phyloP scores from a whole-genome alignment of 139 green algal species.

The Chlorella sorokiniana region DNA sequence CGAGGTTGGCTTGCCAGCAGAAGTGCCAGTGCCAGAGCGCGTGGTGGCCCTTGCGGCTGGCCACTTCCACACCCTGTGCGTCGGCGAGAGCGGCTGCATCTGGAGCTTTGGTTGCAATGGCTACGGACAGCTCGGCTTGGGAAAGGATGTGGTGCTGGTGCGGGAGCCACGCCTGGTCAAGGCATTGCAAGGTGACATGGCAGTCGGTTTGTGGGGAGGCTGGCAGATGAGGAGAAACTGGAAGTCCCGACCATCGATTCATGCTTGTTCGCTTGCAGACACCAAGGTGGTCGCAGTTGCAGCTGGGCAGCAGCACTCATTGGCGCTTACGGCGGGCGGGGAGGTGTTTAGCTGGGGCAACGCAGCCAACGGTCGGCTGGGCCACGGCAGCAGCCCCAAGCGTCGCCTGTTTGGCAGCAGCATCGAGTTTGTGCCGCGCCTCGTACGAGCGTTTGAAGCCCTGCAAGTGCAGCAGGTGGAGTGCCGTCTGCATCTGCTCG shows the following conservation, averaged over 20 bases:
- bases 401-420: not conserved
- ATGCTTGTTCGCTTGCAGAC: not conserved
- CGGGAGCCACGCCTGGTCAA: slow-evolving; percentile 23
- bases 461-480: slow-evolving; percentile 25
- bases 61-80: slow-evolving; percentile 46
- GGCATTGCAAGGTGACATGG: slow-evolving; percentile 7
- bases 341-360: slow-evolving; percentile 79
- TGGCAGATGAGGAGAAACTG: not conserved
- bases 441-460: slow-evolving; percentile 40
- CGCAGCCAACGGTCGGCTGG: slow-evolving; percentile 64
- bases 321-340: slow-evolving; percentile 71
- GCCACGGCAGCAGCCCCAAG: slow-evolving; percentile 51
- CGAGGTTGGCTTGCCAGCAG: slow-evolving; percentile 3
- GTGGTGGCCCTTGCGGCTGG: slow-evolving; percentile 33
- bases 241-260: not conserved
- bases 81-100: slow-evolving; percentile 36
- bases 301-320: slow-evolving; percentile 68
- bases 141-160: slow-evolving; percentile 24
- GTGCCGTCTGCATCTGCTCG: not conserved
- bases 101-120: slow-evolving; percentile 50
- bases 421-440: slow-evolving; percentile 36
- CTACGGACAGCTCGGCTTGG: slow-evolving; percentile 47
- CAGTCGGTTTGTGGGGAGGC: not conserved
- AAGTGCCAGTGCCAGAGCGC: slow-evolving; percentile 47
- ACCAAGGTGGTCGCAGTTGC: slow-evolving; percentile 42